These are phyloP conservation scores for Xylaria multiplex DNA, from an alignment of 2,329 filamentous ascomycete species.

Conservation along the genomic window DNA sequence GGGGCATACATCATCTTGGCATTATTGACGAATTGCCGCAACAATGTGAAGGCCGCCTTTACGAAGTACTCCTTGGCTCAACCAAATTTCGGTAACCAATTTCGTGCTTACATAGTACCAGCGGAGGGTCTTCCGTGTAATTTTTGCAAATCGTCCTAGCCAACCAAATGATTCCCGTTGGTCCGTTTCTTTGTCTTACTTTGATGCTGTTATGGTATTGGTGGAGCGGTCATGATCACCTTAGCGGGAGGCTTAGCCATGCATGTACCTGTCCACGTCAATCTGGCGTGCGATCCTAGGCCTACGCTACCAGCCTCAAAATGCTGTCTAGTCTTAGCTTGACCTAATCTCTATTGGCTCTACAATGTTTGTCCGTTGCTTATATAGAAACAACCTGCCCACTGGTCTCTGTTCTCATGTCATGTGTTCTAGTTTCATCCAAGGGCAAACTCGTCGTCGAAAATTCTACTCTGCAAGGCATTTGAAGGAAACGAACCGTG, in stretches of 20 bases:
- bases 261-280: constrained; percentile 14
- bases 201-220: neutral
- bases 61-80: neutral
- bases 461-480: neutral
- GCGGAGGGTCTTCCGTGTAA: neutral
- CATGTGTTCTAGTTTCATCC: constrained; percentile 1
- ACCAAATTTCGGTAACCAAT: constrained; percentile 21
- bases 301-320: constrained; percentile 12
- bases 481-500: neutral
- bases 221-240: constrained; percentile 17
- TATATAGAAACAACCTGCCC: constrained; percentile 13
- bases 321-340: constrained; percentile 11
- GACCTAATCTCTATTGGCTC: neutral
- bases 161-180: constrained; percentile 18
- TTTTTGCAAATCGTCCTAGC: constrained; percentile 10
- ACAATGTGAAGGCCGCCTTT: no score
- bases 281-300: constrained; percentile 8
- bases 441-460: constrained; percentile 2
- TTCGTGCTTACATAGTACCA: constrained; percentile 13
- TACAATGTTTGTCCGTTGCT: neutral
- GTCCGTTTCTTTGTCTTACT: constrained; percentile 24
- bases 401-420: constrained; percentile 1
- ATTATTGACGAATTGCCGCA: neutral
- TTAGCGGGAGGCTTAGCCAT: constrained; percentile 28
- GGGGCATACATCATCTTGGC: constrained; percentile 15